phyloP scores from a whole-genome alignment of 2,329 filamentous ascomycete species.

The Ophiostoma montium region DNA sequence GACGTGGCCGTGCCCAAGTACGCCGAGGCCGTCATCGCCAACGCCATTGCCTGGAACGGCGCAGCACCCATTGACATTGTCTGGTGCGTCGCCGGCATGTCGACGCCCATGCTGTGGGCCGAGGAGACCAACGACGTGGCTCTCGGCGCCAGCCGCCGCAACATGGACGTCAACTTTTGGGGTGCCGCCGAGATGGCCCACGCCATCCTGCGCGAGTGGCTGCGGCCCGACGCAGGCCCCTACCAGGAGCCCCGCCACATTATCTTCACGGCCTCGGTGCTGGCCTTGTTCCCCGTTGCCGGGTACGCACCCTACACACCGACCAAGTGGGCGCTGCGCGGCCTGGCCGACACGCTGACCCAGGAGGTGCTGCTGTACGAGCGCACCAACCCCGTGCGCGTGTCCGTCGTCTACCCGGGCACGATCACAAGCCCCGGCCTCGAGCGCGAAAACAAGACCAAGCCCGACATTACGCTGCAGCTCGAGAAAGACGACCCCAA shows the following conservation, averaged over 20 bases:
- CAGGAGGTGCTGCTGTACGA: slow-evolving; percentile 84
- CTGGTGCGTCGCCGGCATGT: slow-evolving; percentile 75
- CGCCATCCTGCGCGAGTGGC: slow-evolving; percentile 63
- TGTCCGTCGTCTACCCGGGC: slow-evolving; percentile 74
- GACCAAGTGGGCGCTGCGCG: slow-evolving; percentile 71
- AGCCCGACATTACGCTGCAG: slow-evolving; percentile 65
- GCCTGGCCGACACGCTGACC: slow-evolving; percentile 66
- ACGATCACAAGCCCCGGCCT: slow-evolving; percentile 68
- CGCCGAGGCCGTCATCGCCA: slow-evolving; percentile 52
- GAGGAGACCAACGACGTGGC: slow-evolving; percentile 48
- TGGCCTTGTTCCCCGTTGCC: slow-evolving; percentile 60
- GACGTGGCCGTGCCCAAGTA: slow-evolving; percentile 63
- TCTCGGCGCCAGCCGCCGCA: slow-evolving; percentile 49
- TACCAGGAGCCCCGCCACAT: slow-evolving; percentile 53
- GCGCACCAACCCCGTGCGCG: slow-evolving; percentile 43
- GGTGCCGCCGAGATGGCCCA: slow-evolving; percentile 77
- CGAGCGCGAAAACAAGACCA: slow-evolving; percentile 60
- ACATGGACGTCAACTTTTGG: slow-evolving; percentile 93
- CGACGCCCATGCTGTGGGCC: slow-evolving; percentile 61
- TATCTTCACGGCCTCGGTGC: slow-evolving; percentile 70
- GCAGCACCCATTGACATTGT: slow-evolving; percentile 64
- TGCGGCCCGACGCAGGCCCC: slow-evolving; percentile 34
- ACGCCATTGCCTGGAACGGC: slow-evolving; percentile 68
- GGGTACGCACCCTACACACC: slow-evolving; percentile 79
- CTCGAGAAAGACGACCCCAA: slow-evolving; percentile 73